A percentile compares a stretch with the other conserved stretches of the same genome.
Conservation (phyloP, 164 flowering plant species). For the Pachysandra terminalis region DNA sequence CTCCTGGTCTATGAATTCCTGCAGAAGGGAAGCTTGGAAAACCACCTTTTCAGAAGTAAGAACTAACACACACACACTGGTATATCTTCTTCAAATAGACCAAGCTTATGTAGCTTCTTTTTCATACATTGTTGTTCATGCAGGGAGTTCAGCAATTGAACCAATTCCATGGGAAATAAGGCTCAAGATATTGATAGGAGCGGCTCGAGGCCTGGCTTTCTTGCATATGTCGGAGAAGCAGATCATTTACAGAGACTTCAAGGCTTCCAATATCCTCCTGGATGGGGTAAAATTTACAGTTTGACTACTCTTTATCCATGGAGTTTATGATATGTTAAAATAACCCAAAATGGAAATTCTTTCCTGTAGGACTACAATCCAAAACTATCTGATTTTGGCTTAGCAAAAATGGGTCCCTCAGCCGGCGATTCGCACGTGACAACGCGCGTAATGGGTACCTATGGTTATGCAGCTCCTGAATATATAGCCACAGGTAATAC, state of each 20-base stretch:
- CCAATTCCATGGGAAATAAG: slow-evolving; percentile 78
- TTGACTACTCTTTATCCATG: too few species aligned
- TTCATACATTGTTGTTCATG: slow-evolving; percentile 4
- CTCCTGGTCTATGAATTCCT: slow-evolving; percentile 11
- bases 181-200: slow-evolving; percentile 75
- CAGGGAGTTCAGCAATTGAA: slow-evolving; percentile 52
- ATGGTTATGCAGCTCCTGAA: slow-evolving; percentile 66
- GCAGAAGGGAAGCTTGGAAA: slow-evolving; percentile 17
- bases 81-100: not conserved
- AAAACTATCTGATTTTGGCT: slow-evolving; percentile 64
- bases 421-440: slow-evolving; percentile 49
- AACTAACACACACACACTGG: not conserved
- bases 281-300: slow-evolving; percentile 52
- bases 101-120: not conserved
- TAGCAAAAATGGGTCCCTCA: slow-evolving; percentile 53
- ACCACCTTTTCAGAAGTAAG: slow-evolving; percentile 7
- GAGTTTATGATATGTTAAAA: too few species aligned
- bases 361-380: slow-evolving; percentile 36
- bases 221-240: slow-evolving; percentile 69
- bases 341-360: not conserved
- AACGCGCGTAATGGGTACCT: slow-evolving; percentile 47
- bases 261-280: slow-evolving; percentile 82
- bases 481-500: slow-evolving; percentile 59
- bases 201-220: slow-evolving; percentile 78
- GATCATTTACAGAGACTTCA: slow-evolving; percentile 82